Base-by-base conservation (phyloP, 2,329 filamentous ascomycete genomes). In the Myriangium duriaei region DNA sequence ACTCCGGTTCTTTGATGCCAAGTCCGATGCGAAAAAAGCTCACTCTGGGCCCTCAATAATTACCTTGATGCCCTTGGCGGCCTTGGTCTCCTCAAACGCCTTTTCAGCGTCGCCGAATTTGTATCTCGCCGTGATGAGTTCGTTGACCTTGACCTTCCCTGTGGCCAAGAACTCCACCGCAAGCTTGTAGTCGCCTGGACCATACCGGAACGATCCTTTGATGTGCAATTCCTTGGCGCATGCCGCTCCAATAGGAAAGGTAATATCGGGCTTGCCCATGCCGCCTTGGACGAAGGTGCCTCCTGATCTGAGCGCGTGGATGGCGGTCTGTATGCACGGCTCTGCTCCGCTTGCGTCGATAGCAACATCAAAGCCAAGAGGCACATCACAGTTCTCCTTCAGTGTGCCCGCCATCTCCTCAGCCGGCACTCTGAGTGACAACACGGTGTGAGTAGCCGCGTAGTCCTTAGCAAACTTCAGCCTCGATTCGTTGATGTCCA, bases 141-240 rank as follows among this genome's bases (percentile, higher is more conserved):
- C 74, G 72, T 88, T 88, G 28, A 76, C 69, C 32, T 65, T 65
- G 28, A 95, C 72, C 57, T 74, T 77, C 36, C 81, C 82, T 18
- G 63, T 67, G 5, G 71, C 69, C 1, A 93, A 74, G 44, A 94
- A 68, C 47, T 84, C 74, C 29, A 94, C 69, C 6, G 83, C 85
- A 11, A 86, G 72, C 56, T 78, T 73, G 62, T 94, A 94, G 60
- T 94, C 87, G 15, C 86, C 43, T 3, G 42, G 33, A 4, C 42
- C 43, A 16, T 50, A 51, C 21, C 47, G 38, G 38, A 51, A 51
- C 79, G 79, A 86, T 15, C 86, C 86, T 54, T 79, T 81, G 33
- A 81, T 69, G 11, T 77, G 88, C 37, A 93, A 68, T 65, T 94
- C 87, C 65, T 94, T 94, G 35, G 77, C 70, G 59, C 84, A 92